A percentile compares a stretch with the other conserved stretches of the same genome.
These are phyloP conservation scores for Sarocladiaceae sp. DNA, from an alignment of 2,329 filamentous ascomycete genomes.

Conservation along the genomic window DNA sequence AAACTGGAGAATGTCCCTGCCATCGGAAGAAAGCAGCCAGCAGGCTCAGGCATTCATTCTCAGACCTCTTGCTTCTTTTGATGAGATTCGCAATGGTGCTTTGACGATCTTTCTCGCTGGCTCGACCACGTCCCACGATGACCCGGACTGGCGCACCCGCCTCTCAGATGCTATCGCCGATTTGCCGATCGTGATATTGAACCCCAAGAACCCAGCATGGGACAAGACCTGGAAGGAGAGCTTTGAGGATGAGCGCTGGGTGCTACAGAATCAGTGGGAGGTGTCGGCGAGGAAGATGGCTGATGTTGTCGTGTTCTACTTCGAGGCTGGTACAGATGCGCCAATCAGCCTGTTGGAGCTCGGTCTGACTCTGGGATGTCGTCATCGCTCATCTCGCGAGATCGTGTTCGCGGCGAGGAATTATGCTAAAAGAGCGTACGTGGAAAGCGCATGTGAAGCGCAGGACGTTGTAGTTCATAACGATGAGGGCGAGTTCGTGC, in stretches of 20 bases:
- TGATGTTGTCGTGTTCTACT: constrained; percentile 1
- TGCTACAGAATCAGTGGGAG: background rate
- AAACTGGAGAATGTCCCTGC: too few relatives aligned
- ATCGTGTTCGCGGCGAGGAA: background rate
- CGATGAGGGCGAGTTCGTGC: background rate
- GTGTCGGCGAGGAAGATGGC: background rate
- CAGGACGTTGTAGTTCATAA: background rate
- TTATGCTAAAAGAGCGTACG: constrained; percentile 1
- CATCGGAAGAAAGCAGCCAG: too few relatives aligned
- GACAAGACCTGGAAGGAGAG: background rate
- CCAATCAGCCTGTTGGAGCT: constrained; percentile 4
- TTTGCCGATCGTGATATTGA: background rate
- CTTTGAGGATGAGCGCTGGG: background rate
- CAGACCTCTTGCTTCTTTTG: too few relatives aligned
- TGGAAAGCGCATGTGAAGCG: background rate
- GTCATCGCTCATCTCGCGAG: background rate
- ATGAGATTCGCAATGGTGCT: too few relatives aligned
- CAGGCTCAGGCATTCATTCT: too few relatives aligned
- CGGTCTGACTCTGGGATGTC: background rate
- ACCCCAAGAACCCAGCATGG: constrained; percentile 2
- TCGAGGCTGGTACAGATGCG: constrained; percentile 3
- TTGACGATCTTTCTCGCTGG: constrained; percentile 1
- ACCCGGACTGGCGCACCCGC: constrained; percentile 4
- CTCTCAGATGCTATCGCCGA: background rate
- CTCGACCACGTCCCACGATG: background rate